Base-by-base conservation (phyloP, 805 yeast species). In the Candida tibetensis region DNA sequence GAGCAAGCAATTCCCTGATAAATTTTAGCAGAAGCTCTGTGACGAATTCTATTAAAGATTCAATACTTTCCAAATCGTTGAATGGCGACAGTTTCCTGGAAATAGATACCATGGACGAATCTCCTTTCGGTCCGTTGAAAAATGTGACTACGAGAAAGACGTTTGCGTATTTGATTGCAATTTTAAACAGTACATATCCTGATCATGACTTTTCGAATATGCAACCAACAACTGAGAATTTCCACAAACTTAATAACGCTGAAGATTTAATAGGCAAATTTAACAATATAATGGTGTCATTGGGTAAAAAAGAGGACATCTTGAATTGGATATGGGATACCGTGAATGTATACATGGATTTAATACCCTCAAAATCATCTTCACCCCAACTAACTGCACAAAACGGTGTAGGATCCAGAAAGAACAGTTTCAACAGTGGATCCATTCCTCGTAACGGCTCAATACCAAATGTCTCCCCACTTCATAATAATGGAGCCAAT, bases 81-180 rank as follows among this genome's bases (percentile, higher is more conserved):
- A 58, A 52, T 23, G 52, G 37, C 4, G 52, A 42, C 5, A 40
- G 33, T 13, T 36, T 46, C 9, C 29, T 45, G n/a, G 58, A 53
- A 12, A 14, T 18, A 26, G 41, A 36, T 21, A 36, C 30, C 13
- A 26, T 70, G 32, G 73, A 71, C 30, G 72, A 62, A 32, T 60
- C 88, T 2, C 98, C 98, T 1, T 93, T 93, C 65, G 99, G 99
- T 0, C 95, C 97, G 0, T 71, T 93, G 23, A 85, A 83, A 53
- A 83, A 82, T 50, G 78, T 83, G n/a, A 80, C 93, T 1, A 84
- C 95, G 31, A 76, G 96, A 46, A 83, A 88, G 60, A 81, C 90
- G 1, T 93, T 91, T 67, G 93, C 96, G 0, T 86, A 90, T 55
- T 68, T 93, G 33, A 86, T 93, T 42, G 93, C 95, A 1, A 89